phyloP scores from a whole-genome alignment of 805 yeast species.

The Pichia phayaonensis region DNA sequence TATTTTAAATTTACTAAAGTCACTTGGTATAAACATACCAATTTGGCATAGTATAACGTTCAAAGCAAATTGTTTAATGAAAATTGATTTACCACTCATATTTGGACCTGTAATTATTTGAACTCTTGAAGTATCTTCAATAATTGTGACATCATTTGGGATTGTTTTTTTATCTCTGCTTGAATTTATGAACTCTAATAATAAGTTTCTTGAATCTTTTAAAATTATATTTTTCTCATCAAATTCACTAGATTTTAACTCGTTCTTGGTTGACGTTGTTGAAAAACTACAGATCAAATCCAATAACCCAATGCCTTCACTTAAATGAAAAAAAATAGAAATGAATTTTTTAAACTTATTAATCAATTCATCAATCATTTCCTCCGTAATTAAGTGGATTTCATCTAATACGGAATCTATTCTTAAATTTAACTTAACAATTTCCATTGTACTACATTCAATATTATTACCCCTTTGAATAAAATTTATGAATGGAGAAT shows the following conservation, averaged over 20 bases:
- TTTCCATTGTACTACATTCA: slow-evolving; percentile 34
- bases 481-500: slow-evolving; percentile 28
- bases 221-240: slow-evolving; percentile 24
- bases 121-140: slow-evolving; percentile 30
- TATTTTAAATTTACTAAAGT: slow-evolving; percentile 34
- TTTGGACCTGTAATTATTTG: slow-evolving; percentile 53
- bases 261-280: slow-evolving; percentile 13
- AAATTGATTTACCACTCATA: slow-evolving; percentile 59
- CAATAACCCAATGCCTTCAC: slow-evolving; percentile 36
- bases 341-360: slow-evolving; percentile 22
- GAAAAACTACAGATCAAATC: slow-evolving; percentile 32
- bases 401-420: slow-evolving; percentile 34
- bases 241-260: slow-evolving; percentile 28
- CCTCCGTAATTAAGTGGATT: slow-evolving; percentile 35
- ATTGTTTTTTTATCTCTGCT: slow-evolving; percentile 19
- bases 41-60: slow-evolving; percentile 48
- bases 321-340: slow-evolving; percentile 33
- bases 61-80: slow-evolving; percentile 44
- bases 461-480: slow-evolving; percentile 21
- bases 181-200: slow-evolving; percentile 24
- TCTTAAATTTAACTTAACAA: slow-evolving; percentile 35
- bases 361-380: slow-evolving; percentile 28
- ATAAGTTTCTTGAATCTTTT: slow-evolving; percentile 35
- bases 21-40: slow-evolving; percentile 45
- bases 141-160: slow-evolving; percentile 31